These are phyloP conservation scores for Circinella umbellata DNA, from an alignment of 371 early-diverging fungal genomes.

Conservation along the genomic window DNA sequence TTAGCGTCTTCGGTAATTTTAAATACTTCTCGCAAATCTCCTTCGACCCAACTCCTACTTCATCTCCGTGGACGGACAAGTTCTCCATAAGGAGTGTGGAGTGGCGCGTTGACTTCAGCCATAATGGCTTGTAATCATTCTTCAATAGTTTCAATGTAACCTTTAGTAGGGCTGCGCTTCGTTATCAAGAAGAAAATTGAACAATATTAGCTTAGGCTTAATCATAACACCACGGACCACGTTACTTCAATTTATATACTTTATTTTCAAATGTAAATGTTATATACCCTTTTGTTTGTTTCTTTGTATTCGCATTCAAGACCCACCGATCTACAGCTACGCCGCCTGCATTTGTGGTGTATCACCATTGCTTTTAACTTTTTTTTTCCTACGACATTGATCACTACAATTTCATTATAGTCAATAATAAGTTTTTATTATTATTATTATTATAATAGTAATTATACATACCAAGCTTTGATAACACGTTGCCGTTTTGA, in stretches of 20 bases:
- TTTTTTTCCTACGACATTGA: conserved; percentile 63
- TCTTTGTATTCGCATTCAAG: conserved; percentile 46
- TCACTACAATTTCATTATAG: conserved; percentile 36
- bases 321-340: conserved; percentile 35
- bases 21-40: no score
- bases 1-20: no score
- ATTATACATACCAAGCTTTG: background rate
- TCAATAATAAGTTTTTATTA: background rate
- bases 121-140: conserved; percentile 65
- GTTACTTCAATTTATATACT: background rate
- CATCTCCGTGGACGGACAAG: conserved; percentile 40
- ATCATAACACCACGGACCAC: background rate
- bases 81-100: conserved; percentile 51
- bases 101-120: conserved; percentile 60
- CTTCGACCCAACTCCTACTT: no score
- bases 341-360: conserved; percentile 54
- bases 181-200: background rate
- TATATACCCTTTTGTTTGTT: conserved; percentile 45
- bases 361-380: conserved; percentile 65
- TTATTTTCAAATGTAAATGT: background rate
- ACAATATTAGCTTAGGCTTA: background rate
- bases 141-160: conserved; percentile 78
- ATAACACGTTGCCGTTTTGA: conserved; percentile 49
- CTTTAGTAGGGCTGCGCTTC: conserved; percentile 71
- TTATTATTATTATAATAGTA: background rate